Percentiles rank a stretch among this genome's conserved stretches.
Conservation (phyloP, 805 yeast genomes). For the Saccharomycopsis fermentans region DNA sequence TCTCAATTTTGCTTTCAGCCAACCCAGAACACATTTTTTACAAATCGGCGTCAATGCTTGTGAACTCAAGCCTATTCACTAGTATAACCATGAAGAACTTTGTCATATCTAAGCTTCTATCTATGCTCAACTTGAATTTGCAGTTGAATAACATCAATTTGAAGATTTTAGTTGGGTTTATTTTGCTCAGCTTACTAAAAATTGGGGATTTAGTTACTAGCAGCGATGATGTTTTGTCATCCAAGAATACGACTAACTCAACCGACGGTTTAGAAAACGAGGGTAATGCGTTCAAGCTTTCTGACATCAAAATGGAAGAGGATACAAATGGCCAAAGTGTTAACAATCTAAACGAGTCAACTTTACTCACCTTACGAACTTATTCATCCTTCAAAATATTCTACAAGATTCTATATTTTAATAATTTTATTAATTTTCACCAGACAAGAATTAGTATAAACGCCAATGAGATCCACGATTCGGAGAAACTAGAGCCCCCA, state of each 20-base stretch:
- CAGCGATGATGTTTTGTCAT: background rate
- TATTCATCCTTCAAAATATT: constrained; percentile 17
- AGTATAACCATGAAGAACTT: constrained; percentile 4
- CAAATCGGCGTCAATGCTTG: constrained; percentile 6
- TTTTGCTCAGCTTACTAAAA: constrained; percentile 9
- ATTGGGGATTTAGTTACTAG: background rate
- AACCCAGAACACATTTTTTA: constrained; percentile 15
- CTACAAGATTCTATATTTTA: constrained; percentile 18
- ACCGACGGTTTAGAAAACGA: background rate
- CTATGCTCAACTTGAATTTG: constrained; percentile 16
- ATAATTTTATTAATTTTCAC: constrained; percentile 9
- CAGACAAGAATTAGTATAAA: background rate
- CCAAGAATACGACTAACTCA: background rate
- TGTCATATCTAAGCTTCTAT: constrained; percentile 13
- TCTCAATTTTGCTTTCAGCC: constrained; percentile 13
- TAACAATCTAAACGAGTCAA: constrained; percentile 7
- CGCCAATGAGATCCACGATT: background rate
- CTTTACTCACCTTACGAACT: constrained; percentile 6
- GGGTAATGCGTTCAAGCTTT: constrained; percentile 2
- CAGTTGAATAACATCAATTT: constrained; percentile 15
- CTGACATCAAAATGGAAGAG: constrained; percentile 11
- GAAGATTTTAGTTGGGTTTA: constrained; percentile 17
- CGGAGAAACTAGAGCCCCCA: background rate
- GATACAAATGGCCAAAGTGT: constrained; percentile 16
- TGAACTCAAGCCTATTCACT: constrained; percentile 10